Conservation (phyloP, 2,329 filamentous ascomycete species). For the Ascochyta rabiei region DNA sequence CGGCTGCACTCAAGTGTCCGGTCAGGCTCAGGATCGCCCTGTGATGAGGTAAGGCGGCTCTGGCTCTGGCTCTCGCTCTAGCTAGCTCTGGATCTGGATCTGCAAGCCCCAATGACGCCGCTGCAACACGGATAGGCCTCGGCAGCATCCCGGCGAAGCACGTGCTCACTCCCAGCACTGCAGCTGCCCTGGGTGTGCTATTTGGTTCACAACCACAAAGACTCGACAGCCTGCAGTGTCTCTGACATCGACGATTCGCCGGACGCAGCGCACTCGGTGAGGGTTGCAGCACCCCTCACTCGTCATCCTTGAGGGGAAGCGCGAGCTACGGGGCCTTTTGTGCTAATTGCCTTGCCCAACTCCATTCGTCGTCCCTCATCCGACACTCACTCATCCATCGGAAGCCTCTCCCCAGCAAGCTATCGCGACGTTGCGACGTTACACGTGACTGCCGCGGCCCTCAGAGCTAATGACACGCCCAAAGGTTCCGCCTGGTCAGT, state of each 20-base stretch:
- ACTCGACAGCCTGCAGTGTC: conserved; percentile 9
- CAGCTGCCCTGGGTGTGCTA: conserved; percentile 3
- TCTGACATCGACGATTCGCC: conserved; percentile 15
- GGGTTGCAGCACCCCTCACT: conserved; percentile 13
- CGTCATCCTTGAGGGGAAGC: conserved; percentile 17
- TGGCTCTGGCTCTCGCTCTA: neutral
- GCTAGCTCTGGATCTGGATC: conserved; percentile 12
- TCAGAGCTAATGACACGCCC: conserved; percentile 39
- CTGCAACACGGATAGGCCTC: neutral
- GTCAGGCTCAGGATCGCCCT: conserved; percentile 2
- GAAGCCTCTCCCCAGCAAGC: conserved; percentile 25
- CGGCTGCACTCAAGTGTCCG: conserved; percentile 16
- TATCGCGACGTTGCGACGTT: conserved; percentile 18
- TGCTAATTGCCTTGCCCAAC: conserved; percentile 15
- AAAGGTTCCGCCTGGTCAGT: conserved; percentile 43
- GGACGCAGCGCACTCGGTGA: conserved; percentile 8
- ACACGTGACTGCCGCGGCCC: conserved; percentile 30
- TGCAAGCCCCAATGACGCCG: neutral
- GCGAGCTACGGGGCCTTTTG: conserved; percentile 15
- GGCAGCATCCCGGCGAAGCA: conserved; percentile 3
- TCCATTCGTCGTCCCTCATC: conserved; percentile 34
- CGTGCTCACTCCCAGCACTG: conserved; percentile 3
- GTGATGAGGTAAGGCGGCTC: neutral
- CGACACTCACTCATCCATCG: conserved; percentile 39
- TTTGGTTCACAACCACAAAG: conserved; percentile 15